Base-by-base conservation (phyloP, 495 filamentous ascomycete genomes). In the Penicillium macrosclerotiorum region DNA sequence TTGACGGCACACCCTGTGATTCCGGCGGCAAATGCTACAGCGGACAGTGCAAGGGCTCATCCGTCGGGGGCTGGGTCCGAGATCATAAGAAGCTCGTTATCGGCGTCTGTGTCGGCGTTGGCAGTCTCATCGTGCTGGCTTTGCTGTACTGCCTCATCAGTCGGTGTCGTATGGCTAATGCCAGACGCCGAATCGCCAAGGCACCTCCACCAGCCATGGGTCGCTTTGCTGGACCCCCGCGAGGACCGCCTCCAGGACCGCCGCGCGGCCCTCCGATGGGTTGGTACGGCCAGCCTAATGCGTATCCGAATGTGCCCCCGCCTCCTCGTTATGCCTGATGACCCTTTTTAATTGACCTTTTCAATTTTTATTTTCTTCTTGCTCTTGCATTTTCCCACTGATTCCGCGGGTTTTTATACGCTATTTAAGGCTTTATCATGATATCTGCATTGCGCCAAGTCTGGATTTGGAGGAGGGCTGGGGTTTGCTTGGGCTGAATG, bases 1-100 rank as follows among this genome's bases (percentile, higher is more conserved):
- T 98, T 29, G 94, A 98, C 60, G 93, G 93, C 9, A 97, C 93
- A 6, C 74, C 81, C 3, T 98, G 93, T 64, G 78, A 83, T 38
- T 83, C 88, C 17, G 88, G 89, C 42, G 93, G 93, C 5, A 70
- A 73, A 35, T 98, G 93, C 62, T 59, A 51, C 25, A 90, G 90
- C 47, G 89, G 89, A 6, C 64, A 74, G 48, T 94, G 89, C 65
- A 62, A 74, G 55, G 89, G 86, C 27, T 73, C 80, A 5, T 77
- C 72, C 12, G 69, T 81, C 0, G 65, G 70, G 32, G 79, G 81
- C 51, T 92, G 86, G 83, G 77, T 94, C 56, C 60, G 70, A 9
- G 64, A 83, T 40, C 86, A 92, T 66, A 84, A 83, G 65, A 75
- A 78, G 29, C 77, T 92, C 29, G 82, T 89, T 16, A 90, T 91